Percentiles rank a stretch among this genome's conserved stretches.
Conservation (phyloP, 495 filamentous ascomycete species). For the Apodospora peruviana region DNA sequence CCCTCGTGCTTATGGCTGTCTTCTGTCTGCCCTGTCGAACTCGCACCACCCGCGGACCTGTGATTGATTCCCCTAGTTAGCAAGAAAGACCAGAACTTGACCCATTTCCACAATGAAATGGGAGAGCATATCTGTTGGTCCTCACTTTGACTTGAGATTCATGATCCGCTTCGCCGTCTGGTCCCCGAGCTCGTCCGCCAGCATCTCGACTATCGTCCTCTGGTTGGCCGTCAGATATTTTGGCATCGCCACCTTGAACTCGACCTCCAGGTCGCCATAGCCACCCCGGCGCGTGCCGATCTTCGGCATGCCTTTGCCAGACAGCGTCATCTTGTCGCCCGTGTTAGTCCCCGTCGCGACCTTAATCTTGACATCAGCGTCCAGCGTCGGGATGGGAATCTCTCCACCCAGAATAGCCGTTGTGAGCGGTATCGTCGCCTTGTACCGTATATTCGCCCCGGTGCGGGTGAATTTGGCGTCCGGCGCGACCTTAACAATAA, state of each 20-base stretch:
- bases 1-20: slow-evolving; percentile 67
- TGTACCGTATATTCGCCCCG: slow-evolving; percentile 88
- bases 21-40: not conserved
- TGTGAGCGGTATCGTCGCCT: slow-evolving; percentile 82
- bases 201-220: slow-evolving; percentile 84
- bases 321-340: slow-evolving; percentile 80
- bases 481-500: slow-evolving; percentile 73
- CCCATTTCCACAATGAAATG: not conserved
- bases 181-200: slow-evolving; percentile 91
- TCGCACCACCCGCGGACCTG: not conserved
- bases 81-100: not conserved
- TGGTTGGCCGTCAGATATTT: slow-evolving; percentile 88
- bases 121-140: not conserved
- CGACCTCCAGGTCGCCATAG: slow-evolving; percentile 80
- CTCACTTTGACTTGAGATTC: slow-evolving; percentile 37
- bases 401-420: slow-evolving; percentile 90
- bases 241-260: slow-evolving; percentile 92
- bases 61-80: not conserved
- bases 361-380: slow-evolving; percentile 81
- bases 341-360: slow-evolving; percentile 87
- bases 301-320: slow-evolving; percentile 89
- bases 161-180: slow-evolving; percentile 88
- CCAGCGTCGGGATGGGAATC: slow-evolving; percentile 81
- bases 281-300: slow-evolving; percentile 47
- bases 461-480: slow-evolving; percentile 81